Base-by-base conservation (phyloP, 495 filamentous ascomycete genomes). In the Neurospora sp. region DNA sequence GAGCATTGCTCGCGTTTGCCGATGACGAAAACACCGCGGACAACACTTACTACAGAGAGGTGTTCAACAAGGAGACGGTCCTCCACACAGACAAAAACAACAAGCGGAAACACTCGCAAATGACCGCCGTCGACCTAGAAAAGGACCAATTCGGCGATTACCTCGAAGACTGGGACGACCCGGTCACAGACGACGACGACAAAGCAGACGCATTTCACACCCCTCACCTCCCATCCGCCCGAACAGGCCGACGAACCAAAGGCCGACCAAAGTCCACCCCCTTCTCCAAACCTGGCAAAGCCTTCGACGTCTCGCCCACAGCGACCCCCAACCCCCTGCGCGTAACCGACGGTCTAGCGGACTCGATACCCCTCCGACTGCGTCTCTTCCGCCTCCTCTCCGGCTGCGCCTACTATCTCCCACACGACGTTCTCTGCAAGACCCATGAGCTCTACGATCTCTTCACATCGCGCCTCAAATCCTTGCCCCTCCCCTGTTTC, bases 401-500 rank as follows among this genome's bases (percentile, higher is more conserved):
- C 3, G 72, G 70, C 10, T 76, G 73, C 2, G 69, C 78, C 34
- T 74, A 78, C 40, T 75, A 78, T 69, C 71, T 85, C 11, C 15
- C 54, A 8, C 76, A 75, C 21, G 74, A 75, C 36, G 40, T 78
- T 36, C 80, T 88, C 77, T 83, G 85, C 15, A 80, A 80, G 31
- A 84, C 92, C 43, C 85, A 86, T 1, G 87, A 89, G 7, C 88
- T 96, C 74, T 94, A 93, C 81, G 86, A 91, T 72, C 82, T 86
- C 24, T 91, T 90, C 73, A 86, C 88, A 70, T 88, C 91, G 45
- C 87, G 88, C 72, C 85, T 96, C 24, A 86, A 89, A 21, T 85
- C 85, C 36, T 85, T 94, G 4, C 88, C 93, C 0, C 84, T 94
- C 0, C 86, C 89, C 0, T 79, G 88, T n/a, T 97, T 96, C 81